Evolutionary conservation across 2,329 filamentous ascomycete species (phyloP), one percentile per base, ranked within the genome.

Genomic region (Sporothrix schenckii): DNA sequence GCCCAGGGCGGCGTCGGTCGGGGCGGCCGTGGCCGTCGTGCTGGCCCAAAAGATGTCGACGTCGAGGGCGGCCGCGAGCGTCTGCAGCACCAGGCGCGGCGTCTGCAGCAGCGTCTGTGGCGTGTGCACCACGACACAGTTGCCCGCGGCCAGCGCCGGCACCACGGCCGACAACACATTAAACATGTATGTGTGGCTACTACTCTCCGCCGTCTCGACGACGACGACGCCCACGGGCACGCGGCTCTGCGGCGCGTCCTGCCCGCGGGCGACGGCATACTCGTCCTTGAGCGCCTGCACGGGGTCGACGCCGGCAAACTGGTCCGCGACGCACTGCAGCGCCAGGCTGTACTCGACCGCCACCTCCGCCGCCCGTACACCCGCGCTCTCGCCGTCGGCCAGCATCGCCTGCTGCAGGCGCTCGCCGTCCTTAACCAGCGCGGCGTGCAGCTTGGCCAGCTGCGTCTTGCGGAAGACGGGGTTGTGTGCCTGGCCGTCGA

Each of bases 401-500:
- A 34, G 24, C 24, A 56, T 56, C 2, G 53, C 53, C 53, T 34
- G 13, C 24, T 56, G 53, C 4, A 56, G 24, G 11, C 30, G 14
- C 1, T 19, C 53, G 13, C 24, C 14, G 11, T 30, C 13, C 27
- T 10, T 16, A 13, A 56, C 4, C 3, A 56, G 53, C 1, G 53
- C 53, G 13, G 53, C 53, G 16, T 56, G 53, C 53, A 56, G 53
- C 9, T 34, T 56, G 24, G 53, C 53, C 53, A 56, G 53, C 53
- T 56, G 53, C 24, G 53, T 56, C 53, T 56, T 56, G 53, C 53
- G 53, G 53, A 56, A 56, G 24, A 56, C 53, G 24, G 53, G 53
- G 53, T 56, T 56, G 53, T 56, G 53, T 11, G 53, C 53, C 53
- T 56, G 53, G 53, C 53, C 53, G 53, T 56, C 53, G 53, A 56